Evolutionary conservation across 371 early-diverging fungal species (phyloP).

Genomic region (Actinomortierella ambigua): DNA sequence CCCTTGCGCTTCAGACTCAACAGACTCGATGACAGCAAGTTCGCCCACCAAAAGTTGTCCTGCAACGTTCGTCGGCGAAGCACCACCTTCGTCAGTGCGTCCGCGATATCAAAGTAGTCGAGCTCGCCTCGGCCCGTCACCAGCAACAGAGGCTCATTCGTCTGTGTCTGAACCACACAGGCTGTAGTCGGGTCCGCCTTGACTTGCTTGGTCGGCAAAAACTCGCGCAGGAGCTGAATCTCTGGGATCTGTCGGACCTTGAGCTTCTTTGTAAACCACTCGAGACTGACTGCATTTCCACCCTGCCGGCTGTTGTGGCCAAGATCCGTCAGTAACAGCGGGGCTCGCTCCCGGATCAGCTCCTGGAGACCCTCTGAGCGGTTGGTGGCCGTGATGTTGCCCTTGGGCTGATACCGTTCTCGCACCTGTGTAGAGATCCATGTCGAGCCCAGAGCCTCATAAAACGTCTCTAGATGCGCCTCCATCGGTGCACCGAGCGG

Average conservation of each 20-base stretch:
- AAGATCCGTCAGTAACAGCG: slow-evolving; percentile 75
- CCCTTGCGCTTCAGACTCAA: slow-evolving; percentile 53
- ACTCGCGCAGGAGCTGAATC: slow-evolving; percentile 70
- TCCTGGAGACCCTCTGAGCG: slow-evolving; percentile 63
- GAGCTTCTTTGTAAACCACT: slow-evolving; percentile 57
- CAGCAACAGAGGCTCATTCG: slow-evolving; percentile 52
- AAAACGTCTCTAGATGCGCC: slow-evolving; percentile 66
- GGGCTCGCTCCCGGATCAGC: slow-evolving; percentile 78
- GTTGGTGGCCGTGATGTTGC: slow-evolving; percentile 52
- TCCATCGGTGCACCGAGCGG: slow-evolving; percentile 78
- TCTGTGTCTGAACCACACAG: slow-evolving; percentile 58
- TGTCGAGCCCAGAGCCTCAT: slow-evolving; percentile 70
- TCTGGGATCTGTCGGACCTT: slow-evolving; percentile 57
- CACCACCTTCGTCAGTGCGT: slow-evolving; percentile 52
- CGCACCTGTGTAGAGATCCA: slow-evolving; percentile 71
- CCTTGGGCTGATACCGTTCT: slow-evolving; percentile 56
- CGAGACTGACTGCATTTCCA: slow-evolving; percentile 48
- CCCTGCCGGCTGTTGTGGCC: slow-evolving; percentile 52
- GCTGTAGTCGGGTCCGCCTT: slow-evolving; percentile 71
- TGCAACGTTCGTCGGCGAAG: slow-evolving; percentile 36
- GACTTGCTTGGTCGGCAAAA: slow-evolving; percentile 57
- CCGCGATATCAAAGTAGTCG: slow-evolving; percentile 85
- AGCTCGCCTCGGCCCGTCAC: slow-evolving; percentile 66
- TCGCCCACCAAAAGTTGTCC: slow-evolving; percentile 46
- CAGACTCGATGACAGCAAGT: slow-evolving; percentile 35